Base-by-base conservation (phyloP, 2,329 filamentous ascomycete species). In the Penicillium sp. region DNA sequence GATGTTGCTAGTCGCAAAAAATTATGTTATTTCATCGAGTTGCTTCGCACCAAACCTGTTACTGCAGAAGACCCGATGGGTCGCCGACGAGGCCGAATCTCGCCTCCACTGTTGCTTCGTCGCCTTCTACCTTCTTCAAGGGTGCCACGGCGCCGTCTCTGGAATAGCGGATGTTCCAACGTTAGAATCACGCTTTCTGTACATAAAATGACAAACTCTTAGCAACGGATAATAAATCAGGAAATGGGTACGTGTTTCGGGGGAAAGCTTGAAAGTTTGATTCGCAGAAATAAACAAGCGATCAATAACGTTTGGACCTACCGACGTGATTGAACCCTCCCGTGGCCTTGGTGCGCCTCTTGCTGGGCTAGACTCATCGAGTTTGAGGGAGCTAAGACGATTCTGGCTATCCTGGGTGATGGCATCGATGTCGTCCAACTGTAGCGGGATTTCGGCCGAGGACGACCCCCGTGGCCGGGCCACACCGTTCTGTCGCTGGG, bases 311-410 rank as follows among this genome's bases (percentile, higher is more conserved):
- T 23, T 55, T 19, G 29, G 29, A 65, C 63, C 63, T 52, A 65
- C 63, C 58, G 69, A 70, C 79, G 80, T 81, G 74, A 82, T 80
- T 76, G 79, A 80, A 62, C 74, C 79, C 65, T 78, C 75, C 67
- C 72, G 54, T 30, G 63, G 56, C 44, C 67, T 72, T 64, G 86
- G 84, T 69, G 9, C 35, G 11, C 91, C 89, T 70, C 85, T 79
- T 51, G 70, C 64, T 35, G 74, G 64, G 55, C 73, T 69, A 41
- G 81, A 76, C 61, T 88, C 91, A 77, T 98, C 94, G 73, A 98
- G 83, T 76, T 95, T 93, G 70, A 98, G 84, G 56, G 92, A 93
- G 78, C 97, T 92, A 68, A 98, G 85, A 69, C 92, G 87, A 80
- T 93, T 91, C 78, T 92, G 90, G 75, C 90, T 94, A 71, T 95